Conservation (phyloP, 805 yeast genomes). For the Nakazawaea holstii region DNA sequence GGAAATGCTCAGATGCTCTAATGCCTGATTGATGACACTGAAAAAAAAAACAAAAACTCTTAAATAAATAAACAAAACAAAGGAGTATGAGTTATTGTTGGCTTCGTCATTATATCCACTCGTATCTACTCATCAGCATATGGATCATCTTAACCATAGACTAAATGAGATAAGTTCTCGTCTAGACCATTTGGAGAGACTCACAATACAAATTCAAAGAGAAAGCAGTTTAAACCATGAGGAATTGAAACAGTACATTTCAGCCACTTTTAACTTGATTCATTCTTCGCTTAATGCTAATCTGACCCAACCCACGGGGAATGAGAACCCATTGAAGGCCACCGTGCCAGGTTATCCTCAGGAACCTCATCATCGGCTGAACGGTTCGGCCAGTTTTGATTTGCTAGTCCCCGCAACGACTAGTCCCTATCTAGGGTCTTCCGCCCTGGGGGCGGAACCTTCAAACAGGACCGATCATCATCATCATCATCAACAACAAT, state of each 20-base stretch:
- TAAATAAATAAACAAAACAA: neutral
- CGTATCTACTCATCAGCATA: neutral
- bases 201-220: conserved; percentile 3
- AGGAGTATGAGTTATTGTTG: neutral
- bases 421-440: neutral
- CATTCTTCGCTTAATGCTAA: conserved; percentile 3
- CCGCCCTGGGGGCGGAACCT: neutral
- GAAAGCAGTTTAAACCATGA: conserved; percentile 6
- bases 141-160: conserved; percentile 9
- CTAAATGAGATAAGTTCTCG: conserved; percentile 9
- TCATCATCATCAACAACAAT: neutral
- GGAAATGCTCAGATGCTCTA: neutral
- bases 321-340: too few relatives aligned
- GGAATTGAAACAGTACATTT: conserved; percentile 9
- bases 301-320: neutral
- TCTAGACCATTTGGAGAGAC: conserved; percentile 6
- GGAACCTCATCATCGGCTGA: neutral
- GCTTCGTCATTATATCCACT: too few relatives aligned
- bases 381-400: neutral
- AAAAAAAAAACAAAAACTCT: neutral
- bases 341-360: neutral
- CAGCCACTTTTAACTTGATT: conserved; percentile 6
- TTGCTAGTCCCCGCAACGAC: neutral
- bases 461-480: neutral
- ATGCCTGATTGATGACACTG: neutral